Evolutionary conservation across 257 asterid genomes (phyloP), one percentile per base, ranked within the genome.

Genomic region (Perilla frutescens): DNA sequence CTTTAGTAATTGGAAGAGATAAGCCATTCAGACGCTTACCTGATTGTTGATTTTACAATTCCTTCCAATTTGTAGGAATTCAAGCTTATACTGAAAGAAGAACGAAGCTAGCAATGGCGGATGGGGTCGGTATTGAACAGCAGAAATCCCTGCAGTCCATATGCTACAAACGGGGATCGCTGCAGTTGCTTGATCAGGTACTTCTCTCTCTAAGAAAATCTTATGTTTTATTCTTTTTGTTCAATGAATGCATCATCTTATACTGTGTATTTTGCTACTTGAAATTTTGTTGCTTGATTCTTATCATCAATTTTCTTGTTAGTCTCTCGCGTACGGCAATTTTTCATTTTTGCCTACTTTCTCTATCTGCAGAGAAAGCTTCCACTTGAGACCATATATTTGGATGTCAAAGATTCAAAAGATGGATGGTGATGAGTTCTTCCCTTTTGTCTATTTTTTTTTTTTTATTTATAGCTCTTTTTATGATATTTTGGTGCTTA

Each of bases 131-230:
- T 0, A 77, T 20, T 13, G 82, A 76, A 29, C 79, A 66, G 41
- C 77, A 76, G 34, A 81, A 82, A 36, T 48, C 86, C 44, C 76
- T 94, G 74, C 87, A 70, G 60, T 74, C 97, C 44, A 91, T 94
- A 59, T 36, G 91, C 75, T 94, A 94, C 85, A 81, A 76, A 51
- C 91, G 90, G 62, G 96, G 97, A 48, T 91, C 89, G 26, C 97
- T 94, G 70, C 86, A 80, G 70, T 84, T 94, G 67, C 96, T 94
- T 51, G 98, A 94, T 81, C 98, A 94, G 89, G 98, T 90, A 58
- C 34, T 7, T 41, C 3, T 64, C 56, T 67, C 13, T 68, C 48
- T 58, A 1, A 34, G 7, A 29, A 32, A 32, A 1, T 11, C 7
- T 4, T 50, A 2, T 8, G 10, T 7, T 3, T 26, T 2, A 7